A percentile compares a stretch with the other conserved stretches of the same genome.
phyloP scores from a whole-genome alignment of 768 basidiomycete species.

The Pleurotus tuber-regium region DNA sequence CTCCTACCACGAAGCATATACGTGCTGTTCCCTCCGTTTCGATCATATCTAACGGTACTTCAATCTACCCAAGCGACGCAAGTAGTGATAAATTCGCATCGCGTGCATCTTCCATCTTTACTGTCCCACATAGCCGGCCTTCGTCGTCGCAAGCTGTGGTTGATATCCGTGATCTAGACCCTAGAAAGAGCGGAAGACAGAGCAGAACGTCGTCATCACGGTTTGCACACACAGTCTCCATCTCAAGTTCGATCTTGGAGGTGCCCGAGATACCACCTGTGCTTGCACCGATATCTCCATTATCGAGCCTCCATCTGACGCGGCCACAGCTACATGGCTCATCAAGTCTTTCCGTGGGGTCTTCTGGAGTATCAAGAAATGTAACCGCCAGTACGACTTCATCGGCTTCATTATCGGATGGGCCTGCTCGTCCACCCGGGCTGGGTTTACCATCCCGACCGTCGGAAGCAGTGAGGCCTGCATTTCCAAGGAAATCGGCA shows the following conservation, averaged over 20 bases:
- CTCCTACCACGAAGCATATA: conserved; percentile 1
- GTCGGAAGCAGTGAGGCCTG: conserved; percentile 1
- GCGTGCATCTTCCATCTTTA: neutral
- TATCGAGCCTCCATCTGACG: neutral
- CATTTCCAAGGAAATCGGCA: neutral
- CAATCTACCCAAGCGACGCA: neutral
- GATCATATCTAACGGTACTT: neutral
- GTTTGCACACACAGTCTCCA: no score
- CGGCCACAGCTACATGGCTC: neutral
- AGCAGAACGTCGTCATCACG: no score
- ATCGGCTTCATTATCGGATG: neutral
- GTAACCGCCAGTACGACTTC: neutral
- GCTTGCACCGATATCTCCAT: conserved; percentile 5
- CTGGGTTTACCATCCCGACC: conserved; percentile 2
- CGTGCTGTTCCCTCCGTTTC: conserved; percentile 5
- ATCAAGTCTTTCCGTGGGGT: neutral
- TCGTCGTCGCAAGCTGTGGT: neutral
- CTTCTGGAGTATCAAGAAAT: neutral
- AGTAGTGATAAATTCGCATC: neutral
- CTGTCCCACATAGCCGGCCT: neutral
- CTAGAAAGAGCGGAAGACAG: no score
- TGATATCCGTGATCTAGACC: conserved; percentile 1
- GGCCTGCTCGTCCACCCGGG: neutral
- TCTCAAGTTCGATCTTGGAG: neutral
- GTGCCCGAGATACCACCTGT: neutral